These are phyloP conservation scores for Coniochaeta hoffmannii DNA, from an alignment of 2,329 filamentous ascomycete species.

Conservation along the genomic window DNA sequence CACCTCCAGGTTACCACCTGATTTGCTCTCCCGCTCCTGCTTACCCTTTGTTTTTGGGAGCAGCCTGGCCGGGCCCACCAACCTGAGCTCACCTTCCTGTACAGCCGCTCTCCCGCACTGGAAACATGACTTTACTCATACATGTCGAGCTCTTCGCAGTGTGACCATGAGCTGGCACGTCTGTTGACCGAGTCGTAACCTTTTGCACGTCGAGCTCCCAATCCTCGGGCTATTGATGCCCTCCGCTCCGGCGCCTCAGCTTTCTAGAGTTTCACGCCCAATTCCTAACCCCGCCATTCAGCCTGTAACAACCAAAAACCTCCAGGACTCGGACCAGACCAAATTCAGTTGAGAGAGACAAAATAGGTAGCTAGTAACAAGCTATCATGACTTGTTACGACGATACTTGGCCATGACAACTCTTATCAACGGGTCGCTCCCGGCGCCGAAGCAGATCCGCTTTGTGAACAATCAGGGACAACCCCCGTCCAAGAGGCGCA, in stretches of 20 bases:
- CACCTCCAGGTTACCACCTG: background rate
- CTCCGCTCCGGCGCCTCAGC: background rate
- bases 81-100: too few relatives aligned
- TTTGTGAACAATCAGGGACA: slow-evolving; percentile 80
- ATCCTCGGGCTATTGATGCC: background rate
- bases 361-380: background rate
- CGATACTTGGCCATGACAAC: slow-evolving; percentile 32
- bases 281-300: background rate
- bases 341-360: background rate
- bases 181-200: background rate
- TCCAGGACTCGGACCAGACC: too few relatives aligned
- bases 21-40: too few relatives aligned
- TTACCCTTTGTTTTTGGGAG: too few relatives aligned
- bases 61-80: too few relatives aligned
- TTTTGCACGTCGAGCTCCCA: background rate
- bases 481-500: slow-evolving; percentile 68
- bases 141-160: background rate
- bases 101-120: background rate
- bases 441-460: slow-evolving; percentile 55
- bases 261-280: background rate
- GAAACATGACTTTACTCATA: background rate
- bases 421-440: slow-evolving; percentile 31
- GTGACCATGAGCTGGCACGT: background rate
- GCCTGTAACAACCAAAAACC: background rate
- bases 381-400: background rate